Evolutionary conservation across 768 basidiomycete genomes (phyloP).

Genomic region (Kockovaella imperatae): DNA sequence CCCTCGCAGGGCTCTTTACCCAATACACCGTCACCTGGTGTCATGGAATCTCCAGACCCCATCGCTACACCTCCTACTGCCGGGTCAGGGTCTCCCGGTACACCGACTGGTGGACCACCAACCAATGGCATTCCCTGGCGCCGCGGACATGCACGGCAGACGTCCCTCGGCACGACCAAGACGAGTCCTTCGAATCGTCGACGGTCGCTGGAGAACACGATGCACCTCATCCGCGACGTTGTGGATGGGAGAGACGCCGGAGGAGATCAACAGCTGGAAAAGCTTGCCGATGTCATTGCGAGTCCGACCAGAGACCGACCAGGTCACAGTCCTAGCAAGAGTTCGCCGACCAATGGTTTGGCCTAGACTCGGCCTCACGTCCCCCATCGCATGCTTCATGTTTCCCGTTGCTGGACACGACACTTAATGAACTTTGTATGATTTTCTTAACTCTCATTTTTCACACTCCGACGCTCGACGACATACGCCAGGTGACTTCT

Average conservation of each 20-base stretch:
- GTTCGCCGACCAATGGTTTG: conserved; percentile 9
- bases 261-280: conserved; percentile 42
- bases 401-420: too few species aligned
- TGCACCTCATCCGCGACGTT: conserved; percentile 87
- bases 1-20: conserved; percentile 37
- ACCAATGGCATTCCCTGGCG: conserved; percentile 44
- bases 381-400: too few species aligned
- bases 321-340: too few species aligned
- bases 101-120: conserved; percentile 28
- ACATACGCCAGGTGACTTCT: too few species aligned
- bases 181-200: conserved; percentile 80
- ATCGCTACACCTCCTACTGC: conserved; percentile 13
- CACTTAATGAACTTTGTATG: too few species aligned
- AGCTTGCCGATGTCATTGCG: conserved; percentile 42
- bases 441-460: too few species aligned
- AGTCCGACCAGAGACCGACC: conserved; percentile 36
- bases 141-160: conserved; percentile 56
- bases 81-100: conserved; percentile 16
- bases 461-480: too few species aligned
- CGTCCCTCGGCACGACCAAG: conserved; percentile 87
- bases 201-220: conserved; percentile 88
- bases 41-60: conserved; percentile 5
- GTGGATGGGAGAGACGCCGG: conserved; percentile 62
- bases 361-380: too few species aligned
- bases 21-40: conserved; percentile 28